Evolutionary conservation across 2,329 filamentous ascomycete species (phyloP).

Genomic region (Calonectria pseudoturangicola): DNA sequence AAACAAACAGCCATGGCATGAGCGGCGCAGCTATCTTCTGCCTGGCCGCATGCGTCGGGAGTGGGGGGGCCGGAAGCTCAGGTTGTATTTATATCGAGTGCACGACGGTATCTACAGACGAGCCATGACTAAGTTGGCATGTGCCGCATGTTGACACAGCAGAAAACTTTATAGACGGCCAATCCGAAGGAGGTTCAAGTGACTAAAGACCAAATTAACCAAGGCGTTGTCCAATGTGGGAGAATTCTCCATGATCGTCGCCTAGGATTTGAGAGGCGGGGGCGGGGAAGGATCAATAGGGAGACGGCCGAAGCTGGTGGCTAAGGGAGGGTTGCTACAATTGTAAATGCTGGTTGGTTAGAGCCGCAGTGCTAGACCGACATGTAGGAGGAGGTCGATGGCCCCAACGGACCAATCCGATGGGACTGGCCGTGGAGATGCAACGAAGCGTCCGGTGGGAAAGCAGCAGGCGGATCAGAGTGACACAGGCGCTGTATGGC

Average conservation of each 20-base stretch:
- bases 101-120: constrained; percentile 16
- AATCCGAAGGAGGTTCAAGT: constrained; percentile 11
- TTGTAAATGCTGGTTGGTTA: not conserved
- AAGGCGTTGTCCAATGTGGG: constrained; percentile 42
- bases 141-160: constrained; percentile 10
- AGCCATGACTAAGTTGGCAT: constrained; percentile 20
- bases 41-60: constrained; percentile 42
- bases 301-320: constrained; percentile 3
- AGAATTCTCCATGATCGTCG: constrained; percentile 40
- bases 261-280: constrained; percentile 29
- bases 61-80: constrained; percentile 26
- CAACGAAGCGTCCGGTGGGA: not conserved
- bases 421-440: not conserved
- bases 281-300: constrained; percentile 26
- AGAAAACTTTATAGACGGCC: constrained; percentile 10
- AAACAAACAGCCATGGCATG: not conserved
- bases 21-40: constrained; percentile 31
- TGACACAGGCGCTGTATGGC: not conserved
- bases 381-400: not conserved
- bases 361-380: not conserved
- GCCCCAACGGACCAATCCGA: not conserved
- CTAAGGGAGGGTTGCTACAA: constrained; percentile 1
- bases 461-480: not conserved
- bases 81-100: constrained; percentile 47
- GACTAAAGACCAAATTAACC: constrained; percentile 40